Evolutionary conservation across 148 eudicot genomes (phyloP).

Genomic region (Nepenthes gracilis): DNA sequence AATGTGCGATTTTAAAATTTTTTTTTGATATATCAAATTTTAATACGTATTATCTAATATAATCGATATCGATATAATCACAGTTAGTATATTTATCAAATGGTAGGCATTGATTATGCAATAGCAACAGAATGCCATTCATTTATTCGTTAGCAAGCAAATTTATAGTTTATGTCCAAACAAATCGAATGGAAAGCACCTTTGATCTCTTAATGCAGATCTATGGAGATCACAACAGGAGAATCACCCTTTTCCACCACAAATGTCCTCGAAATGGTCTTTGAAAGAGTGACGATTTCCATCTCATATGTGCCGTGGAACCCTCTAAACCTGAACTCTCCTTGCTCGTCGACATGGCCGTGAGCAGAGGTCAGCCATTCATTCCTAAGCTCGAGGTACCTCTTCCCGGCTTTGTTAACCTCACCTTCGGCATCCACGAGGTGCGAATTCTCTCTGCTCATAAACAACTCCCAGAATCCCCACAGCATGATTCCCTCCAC

Average conservation of each 20-base stretch:
- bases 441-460: constrained; percentile 60
- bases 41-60: no score
- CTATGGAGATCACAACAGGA: constrained; percentile 37
- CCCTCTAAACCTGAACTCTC: constrained; percentile 65
- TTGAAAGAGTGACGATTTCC: constrained; percentile 23
- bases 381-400: constrained; percentile 47
- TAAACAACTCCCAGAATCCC: constrained; percentile 96
- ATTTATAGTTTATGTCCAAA: no score
- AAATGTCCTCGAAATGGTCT: constrained; percentile 47
- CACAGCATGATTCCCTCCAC: constrained; percentile 81
- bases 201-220: background rate
- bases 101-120: no score
- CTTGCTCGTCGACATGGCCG: constrained; percentile 59
- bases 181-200: no score
- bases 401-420: constrained; percentile 67
- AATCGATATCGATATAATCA: no score
- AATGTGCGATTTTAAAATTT: no score
- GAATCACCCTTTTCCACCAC: constrained; percentile 62
- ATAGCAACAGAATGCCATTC: background rate
- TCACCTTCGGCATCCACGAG: constrained; percentile 93
- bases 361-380: constrained; percentile 62
- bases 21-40: no score
- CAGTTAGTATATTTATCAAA: no score
- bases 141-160: background rate
- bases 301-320: constrained; percentile 78